Evolutionary conservation across 441 rosid species (phyloP).

Genomic region (Populus tomentosa): DNA sequence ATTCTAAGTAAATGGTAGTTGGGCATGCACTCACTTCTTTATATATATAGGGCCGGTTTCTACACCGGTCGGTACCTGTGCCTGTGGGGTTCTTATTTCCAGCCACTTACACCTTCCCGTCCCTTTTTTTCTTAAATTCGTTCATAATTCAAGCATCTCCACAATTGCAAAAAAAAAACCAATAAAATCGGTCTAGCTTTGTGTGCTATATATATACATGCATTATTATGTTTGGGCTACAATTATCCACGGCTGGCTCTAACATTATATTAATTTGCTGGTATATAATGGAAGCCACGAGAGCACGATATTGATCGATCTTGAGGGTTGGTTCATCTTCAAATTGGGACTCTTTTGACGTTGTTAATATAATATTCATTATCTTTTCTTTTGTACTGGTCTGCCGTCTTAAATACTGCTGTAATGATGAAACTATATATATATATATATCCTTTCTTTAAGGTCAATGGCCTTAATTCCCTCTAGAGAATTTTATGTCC

Average conservation of each 20-base stretch:
- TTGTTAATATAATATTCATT: background rate
- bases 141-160: no score
- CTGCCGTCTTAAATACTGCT: background rate
- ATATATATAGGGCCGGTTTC: background rate
- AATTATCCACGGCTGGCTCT: background rate
- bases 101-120: background rate
- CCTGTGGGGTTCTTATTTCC: background rate
- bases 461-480: no score
- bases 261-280: background rate
- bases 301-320: background rate
- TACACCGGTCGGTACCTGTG: background rate
- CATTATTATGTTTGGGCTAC: background rate
- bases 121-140: no score
- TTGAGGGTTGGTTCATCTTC: background rate
- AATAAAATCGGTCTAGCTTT: no score
- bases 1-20: conserved; percentile 13
- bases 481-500: no score
- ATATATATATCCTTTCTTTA: no score
- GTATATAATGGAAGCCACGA: background rate
- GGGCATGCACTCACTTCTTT: conserved; percentile 7
- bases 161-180: no score
- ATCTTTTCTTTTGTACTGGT: background rate
- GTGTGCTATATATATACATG: no score
- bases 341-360: background rate
- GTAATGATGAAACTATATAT: background rate